Base-by-base conservation (phyloP, 768 basidiomycete genomes). In the Collybia sp. region DNA sequence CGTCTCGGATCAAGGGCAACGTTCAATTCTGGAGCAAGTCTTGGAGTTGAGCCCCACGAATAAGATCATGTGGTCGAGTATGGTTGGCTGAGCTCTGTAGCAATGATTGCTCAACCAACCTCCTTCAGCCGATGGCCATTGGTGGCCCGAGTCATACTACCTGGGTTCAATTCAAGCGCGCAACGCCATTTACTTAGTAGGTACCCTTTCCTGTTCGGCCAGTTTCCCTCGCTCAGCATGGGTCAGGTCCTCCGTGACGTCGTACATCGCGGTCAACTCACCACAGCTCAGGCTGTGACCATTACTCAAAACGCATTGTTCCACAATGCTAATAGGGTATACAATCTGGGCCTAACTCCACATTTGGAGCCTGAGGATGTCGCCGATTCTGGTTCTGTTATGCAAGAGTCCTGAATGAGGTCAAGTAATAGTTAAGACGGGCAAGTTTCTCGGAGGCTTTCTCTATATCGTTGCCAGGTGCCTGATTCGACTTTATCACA, bases 21-120 rank as follows among this genome's bases (percentile, higher is more conserved):
- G 76, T 10, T 55, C 61, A 0, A 71, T 82, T 39, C 61, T 89
- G 20, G 72, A 70, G 18, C 79, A 89, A 57, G 65, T 86, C 16
- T 64, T 90, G 2, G 88, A 90, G 60, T 63, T 88, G 12, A 69
- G 75, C 13, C 88, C 88, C 11, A 87, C 82, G 20, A 88, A 82
- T 58, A 91, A 89, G 58, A 78, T 90, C 19, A 58, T 91, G 67
- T 91, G 85, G 84, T 88, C 85, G 3, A 88, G 87, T 87, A 54
- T 52, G 78, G 25, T 25, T 25, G 3, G 4, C 25, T 25, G 63
- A 2, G 5, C 37, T 15, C 25, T 42, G 12, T 8, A 15, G 12
- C 13, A 15, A 15, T 12, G 3, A 32, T 36, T 40, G n/a, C 13
- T 15, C 13, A 17, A 13, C 12, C 6, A 31, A 2, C 36, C 15